Base-by-base conservation (phyloP, 805 yeast genomes). In the Pichia eremophila region DNA sequence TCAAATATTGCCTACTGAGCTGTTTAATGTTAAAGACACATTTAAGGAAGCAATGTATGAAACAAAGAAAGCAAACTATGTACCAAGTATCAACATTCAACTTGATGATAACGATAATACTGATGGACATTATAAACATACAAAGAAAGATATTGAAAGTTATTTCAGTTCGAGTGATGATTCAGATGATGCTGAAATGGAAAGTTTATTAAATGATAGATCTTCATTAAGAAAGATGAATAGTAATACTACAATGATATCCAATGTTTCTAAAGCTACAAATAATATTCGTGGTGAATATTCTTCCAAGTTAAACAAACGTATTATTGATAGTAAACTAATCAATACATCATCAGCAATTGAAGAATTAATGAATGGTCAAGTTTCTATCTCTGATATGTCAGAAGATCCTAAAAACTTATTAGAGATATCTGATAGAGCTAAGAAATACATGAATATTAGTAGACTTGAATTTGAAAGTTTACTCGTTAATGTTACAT, bases 381-480 rank as follows among this genome's bases (percentile, higher is more conserved):
- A 40, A 17, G 9, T 36, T 27, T 18, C 34, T 32, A 15, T 44
- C 10, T 32, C 34, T 4, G 74, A 77, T 52, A 88, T 91, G 96
- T 66, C 88, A 6, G 66, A 71, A 41, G 36, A 34, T 34, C 36
- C 36, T 10, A 34, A 15, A 14, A 34, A 15, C 8, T 15, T 34
- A 15, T 15, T 34, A 5, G 36, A 34, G 12, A 12, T 34, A 10
- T 34, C 36, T 14, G 12, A 34, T 15, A 69, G 97, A 43, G 87
- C 97, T 0, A 76, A 85, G 28, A 78, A 77, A 48, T 86, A 77
- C 59, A 71, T 85, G 62, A 82, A 85, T 54, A 77, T 90, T 50
- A 77, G 79, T 25, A 67, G 75, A 15, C 71, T 91, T 51, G 68
- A 66, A 32, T 57, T 83, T 38, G 69, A 72, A 35, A 62, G 72